Conservation (phyloP, 805 yeast species). For the Lachancea kluyveri region DNA sequence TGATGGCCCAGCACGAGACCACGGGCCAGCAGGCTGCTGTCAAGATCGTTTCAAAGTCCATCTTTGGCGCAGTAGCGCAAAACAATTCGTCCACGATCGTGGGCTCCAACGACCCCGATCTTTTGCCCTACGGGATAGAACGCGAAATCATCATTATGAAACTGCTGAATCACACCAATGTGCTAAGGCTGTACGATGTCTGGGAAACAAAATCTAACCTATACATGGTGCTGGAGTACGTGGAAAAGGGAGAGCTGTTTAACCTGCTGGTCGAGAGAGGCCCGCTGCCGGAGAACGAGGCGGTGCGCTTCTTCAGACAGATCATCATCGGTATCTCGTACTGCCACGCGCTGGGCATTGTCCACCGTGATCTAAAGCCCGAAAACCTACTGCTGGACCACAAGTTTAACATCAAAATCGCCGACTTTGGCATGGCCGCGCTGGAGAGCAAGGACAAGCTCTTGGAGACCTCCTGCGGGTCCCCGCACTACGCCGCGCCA, state of each 20-base stretch:
- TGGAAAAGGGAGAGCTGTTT: slow-evolving; percentile 95
- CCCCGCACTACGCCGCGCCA: slow-evolving; percentile 98
- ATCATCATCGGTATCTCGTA: slow-evolving; percentile 77
- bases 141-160: slow-evolving; percentile 84
- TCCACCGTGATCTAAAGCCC: slow-evolving; percentile 84
- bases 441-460: slow-evolving; percentile 75
- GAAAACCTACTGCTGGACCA: slow-evolving; percentile 76
- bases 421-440: slow-evolving; percentile 99
- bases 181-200: slow-evolving; percentile 73
- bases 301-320: slow-evolving; percentile 82
- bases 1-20: slow-evolving; percentile 79
- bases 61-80: slow-evolving; percentile 39
- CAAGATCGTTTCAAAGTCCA: slow-evolving; percentile 86
- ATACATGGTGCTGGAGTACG: slow-evolving; percentile 87
- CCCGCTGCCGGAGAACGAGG: slow-evolving; percentile 81
- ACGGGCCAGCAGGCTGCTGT: slow-evolving; percentile 93
- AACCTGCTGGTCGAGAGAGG: slow-evolving; percentile 88
- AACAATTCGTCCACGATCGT: slow-evolving; percentile 32
- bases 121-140: slow-evolving; percentile 78
- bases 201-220: slow-evolving; percentile 82
- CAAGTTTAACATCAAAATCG: slow-evolving; percentile 85
- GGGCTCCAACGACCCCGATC: slow-evolving; percentile 41
- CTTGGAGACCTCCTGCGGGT: slow-evolving; percentile 93
- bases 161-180: slow-evolving; percentile 69
- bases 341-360: slow-evolving; percentile 80